phyloP scores from a whole-genome alignment of 352 stramenopile genomes.

The Pythium guiyangense region DNA sequence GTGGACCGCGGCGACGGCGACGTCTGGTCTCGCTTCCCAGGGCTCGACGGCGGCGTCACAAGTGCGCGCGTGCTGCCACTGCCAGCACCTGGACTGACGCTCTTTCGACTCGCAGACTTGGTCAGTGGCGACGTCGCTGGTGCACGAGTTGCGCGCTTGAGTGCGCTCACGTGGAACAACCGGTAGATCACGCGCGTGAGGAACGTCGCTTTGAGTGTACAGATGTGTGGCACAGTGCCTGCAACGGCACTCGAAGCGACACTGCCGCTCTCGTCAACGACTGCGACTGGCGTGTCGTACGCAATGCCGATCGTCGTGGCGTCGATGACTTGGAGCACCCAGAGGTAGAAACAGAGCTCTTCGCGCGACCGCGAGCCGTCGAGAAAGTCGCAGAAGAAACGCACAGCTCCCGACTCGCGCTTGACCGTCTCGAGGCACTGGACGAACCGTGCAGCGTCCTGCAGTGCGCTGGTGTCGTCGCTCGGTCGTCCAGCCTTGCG shows the following conservation, averaged over 20 bases:
- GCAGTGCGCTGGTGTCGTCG: slow-evolving; percentile 24
- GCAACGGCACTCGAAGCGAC: neutral
- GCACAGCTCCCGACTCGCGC: slow-evolving; percentile 24
- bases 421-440: slow-evolving; percentile 27
- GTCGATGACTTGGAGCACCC: slow-evolving; percentile 46
- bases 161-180: slow-evolving; percentile 30
- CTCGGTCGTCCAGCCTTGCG: slow-evolving; percentile 14
- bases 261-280: neutral
- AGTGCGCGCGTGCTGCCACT: neutral
- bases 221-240: slow-evolving; percentile 21
- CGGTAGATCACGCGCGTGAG: slow-evolving; percentile 45
- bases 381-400: slow-evolving; percentile 58
- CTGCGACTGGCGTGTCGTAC: slow-evolving; percentile 27
- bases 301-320: slow-evolving; percentile 37
- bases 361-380: slow-evolving; percentile 28
- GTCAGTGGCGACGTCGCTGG: neutral
- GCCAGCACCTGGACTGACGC: neutral
- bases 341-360: slow-evolving; percentile 52
- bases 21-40: slow-evolving; percentile 4
- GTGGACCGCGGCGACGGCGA: slow-evolving; percentile 7
- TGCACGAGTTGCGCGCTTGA: neutral
- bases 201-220: slow-evolving; percentile 49
- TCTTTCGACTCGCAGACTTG: too few relatives aligned
- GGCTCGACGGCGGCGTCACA: neutral
- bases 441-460: slow-evolving; percentile 32